Base-by-base conservation (phyloP, 768 basidiomycete genomes). In the Thelephora aurantiotincta region DNA sequence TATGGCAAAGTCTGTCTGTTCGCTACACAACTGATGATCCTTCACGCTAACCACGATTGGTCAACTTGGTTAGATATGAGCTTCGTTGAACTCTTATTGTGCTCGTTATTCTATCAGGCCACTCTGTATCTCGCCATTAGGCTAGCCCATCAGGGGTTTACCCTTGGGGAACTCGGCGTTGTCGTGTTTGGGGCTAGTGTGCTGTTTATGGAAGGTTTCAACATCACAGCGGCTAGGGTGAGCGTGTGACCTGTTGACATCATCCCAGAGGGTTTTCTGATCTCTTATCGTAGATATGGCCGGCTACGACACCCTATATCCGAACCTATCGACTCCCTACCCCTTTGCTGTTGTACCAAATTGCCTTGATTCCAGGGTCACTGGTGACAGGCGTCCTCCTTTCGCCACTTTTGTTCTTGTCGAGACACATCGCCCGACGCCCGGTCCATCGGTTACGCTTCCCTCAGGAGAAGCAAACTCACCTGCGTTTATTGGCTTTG, bases 291-390 rank as follows among this genome's bases (percentile, higher is more conserved):
- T 54, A 89, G 91, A 80, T 88, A 46, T 83, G 79, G 77, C 86
- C 84, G 18, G 63, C 77, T 43, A 79, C 79, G 20, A 91, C 81
- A 9, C 77, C 78, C 0, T 91, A 80, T 61, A 84, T 94, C 66
- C 84, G 86, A 60, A 94, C 94, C 0, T 96, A 86, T 58, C 83
- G 94, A 35, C 69, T 92, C 5, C 92, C 96, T 9, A 94, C 88
- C 2, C 94, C 96, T 11, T 71, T 98, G 14, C 73, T 98, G 44
- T 76, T 83, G 35, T 93, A 90, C 64, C 96, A 98, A 58, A 71
- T 93, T 36, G 89, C 96, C 1, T 73, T 98, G 42, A 84, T 99
- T 43, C 87, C 85, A 3, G 96, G 96, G 19, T 83, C 91, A 0
- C 75, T 98, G 49, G 67, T 98, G 30, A 81, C 81, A n/a, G 96